Conservation (phyloP, 768 basidiomycete species). For the Macrocybe gigantea region DNA sequence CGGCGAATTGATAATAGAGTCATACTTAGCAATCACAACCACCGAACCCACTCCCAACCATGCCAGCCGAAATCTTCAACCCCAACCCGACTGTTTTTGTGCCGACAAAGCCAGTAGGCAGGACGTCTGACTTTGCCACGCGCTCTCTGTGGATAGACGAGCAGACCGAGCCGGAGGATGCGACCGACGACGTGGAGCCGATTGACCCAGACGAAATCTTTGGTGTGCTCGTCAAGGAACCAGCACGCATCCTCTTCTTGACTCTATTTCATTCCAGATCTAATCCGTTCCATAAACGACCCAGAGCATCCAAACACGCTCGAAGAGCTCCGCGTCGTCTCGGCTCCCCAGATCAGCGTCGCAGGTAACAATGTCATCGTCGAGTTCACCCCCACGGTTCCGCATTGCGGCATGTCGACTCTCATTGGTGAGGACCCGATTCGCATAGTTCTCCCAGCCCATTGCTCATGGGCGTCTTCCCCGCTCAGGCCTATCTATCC, state of each 20-base stretch:
- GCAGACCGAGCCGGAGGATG: conserved; percentile 34
- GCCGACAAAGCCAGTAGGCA: conserved; percentile 37
- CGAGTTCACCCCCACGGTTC: conserved; percentile 96
- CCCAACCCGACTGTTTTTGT: conserved; percentile 85
- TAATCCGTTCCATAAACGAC: conserved; percentile 88
- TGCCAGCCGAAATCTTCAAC: conserved; percentile 69
- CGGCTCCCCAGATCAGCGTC: conserved; percentile 71
- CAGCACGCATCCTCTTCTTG: neutral
- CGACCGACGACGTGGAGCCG: conserved; percentile 51
- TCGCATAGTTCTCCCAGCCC: neutral
- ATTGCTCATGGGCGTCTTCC: conserved; percentile 2
- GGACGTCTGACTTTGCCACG: conserved; percentile 33
- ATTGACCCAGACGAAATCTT: conserved; percentile 94
- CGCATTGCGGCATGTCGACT: conserved; percentile 97
- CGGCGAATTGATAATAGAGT: conserved; percentile 3
- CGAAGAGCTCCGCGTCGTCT: conserved; percentile 94
- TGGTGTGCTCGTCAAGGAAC: conserved; percentile 39
- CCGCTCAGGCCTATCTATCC: conserved; percentile 80
- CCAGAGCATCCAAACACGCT: conserved; percentile 93
- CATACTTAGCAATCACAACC: conserved; percentile 4
- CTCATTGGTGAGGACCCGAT: conserved; percentile 66
- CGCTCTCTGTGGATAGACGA: conserved; percentile 63
- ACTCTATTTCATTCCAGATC: conserved; percentile 42
- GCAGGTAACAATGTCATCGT: conserved; percentile 66
- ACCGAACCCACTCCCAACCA: conserved; percentile 17